Evolutionary conservation across 129 eudicot species (phyloP).

Genomic region (Centaurea solstitialis): DNA sequence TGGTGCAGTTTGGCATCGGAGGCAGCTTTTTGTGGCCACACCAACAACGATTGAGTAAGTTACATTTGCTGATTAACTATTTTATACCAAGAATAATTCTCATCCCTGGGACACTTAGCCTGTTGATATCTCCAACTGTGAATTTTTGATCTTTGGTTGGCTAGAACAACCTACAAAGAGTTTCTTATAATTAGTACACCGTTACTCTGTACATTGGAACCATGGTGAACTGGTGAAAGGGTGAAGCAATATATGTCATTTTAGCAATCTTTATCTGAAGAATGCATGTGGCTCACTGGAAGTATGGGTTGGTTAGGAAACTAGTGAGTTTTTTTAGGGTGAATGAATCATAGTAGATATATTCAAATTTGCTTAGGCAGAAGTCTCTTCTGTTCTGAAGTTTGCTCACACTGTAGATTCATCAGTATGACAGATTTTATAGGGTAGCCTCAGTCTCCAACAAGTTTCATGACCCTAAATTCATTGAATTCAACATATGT

Average conservation of each 20-base stretch:
- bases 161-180: not conserved
- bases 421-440: not conserved
- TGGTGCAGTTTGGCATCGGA: slow-evolving; percentile 97
- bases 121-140: not conserved
- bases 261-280: not conserved
- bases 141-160: not conserved
- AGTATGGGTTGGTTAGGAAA: not conserved
- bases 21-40: slow-evolving; percentile 96
- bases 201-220: not conserved
- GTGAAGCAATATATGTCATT: not conserved
- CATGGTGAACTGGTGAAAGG: not conserved
- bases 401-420: not conserved
- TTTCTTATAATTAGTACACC: not conserved
- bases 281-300: not conserved
- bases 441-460: not conserved
- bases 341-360: not conserved
- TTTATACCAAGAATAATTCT: not conserved
- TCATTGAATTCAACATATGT: not conserved
- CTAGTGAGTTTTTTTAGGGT: not conserved
- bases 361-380: not conserved
- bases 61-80: not conserved
- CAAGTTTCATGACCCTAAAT: not conserved
- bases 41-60: slow-evolving; percentile 94
- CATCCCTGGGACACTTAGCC: not conserved
- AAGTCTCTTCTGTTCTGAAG: not conserved